phyloP scores from a whole-genome alignment of 2,329 filamentous ascomycete genomes.

The Hypoxylon sp. region DNA sequence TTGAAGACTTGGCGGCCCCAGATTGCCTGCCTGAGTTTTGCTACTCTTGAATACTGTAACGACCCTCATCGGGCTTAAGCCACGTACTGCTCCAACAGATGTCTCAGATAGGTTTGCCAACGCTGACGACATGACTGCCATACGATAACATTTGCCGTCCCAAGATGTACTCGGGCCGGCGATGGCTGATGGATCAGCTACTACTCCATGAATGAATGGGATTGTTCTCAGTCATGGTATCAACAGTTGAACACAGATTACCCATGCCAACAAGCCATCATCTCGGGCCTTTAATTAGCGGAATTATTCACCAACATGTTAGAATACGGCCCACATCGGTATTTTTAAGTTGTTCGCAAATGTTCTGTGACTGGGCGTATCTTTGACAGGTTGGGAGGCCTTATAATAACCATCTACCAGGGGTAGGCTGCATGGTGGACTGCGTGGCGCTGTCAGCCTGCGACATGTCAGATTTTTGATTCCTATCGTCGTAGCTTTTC shows the following conservation, averaged over 20 bases:
- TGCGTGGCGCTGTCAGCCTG: constrained; percentile 32
- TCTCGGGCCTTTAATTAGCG: constrained; percentile 22
- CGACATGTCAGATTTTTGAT: constrained; percentile 39
- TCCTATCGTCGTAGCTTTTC: constrained; percentile 32
- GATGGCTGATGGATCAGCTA: constrained; percentile 19
- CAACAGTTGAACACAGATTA: neutral
- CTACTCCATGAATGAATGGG: constrained; percentile 4
- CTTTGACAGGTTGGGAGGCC: constrained; percentile 35
- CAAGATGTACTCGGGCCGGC: constrained; percentile 22
- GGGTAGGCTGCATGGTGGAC: constrained; percentile 21
- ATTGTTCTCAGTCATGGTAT: neutral
- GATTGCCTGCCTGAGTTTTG: constrained; percentile 2
- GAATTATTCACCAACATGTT: constrained; percentile 13
- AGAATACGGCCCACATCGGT: constrained; percentile 13
- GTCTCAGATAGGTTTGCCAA: constrained; percentile 25
- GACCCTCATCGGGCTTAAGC: constrained; percentile 21
- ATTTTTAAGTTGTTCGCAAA: constrained; percentile 14
- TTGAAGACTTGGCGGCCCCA: constrained; percentile 1
- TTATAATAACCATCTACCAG: constrained; percentile 16
- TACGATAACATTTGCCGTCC: constrained; percentile 22
- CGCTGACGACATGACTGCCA: constrained; percentile 25
- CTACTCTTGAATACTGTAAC: constrained; percentile 7
- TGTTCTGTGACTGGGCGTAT: constrained; percentile 37
- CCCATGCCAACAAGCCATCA: constrained; percentile 12
- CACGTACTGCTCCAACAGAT: constrained; percentile 21